Evolutionary conservation across 23 red algal species (phyloP).

Genomic region (Pyropia haitanensis): DNA sequence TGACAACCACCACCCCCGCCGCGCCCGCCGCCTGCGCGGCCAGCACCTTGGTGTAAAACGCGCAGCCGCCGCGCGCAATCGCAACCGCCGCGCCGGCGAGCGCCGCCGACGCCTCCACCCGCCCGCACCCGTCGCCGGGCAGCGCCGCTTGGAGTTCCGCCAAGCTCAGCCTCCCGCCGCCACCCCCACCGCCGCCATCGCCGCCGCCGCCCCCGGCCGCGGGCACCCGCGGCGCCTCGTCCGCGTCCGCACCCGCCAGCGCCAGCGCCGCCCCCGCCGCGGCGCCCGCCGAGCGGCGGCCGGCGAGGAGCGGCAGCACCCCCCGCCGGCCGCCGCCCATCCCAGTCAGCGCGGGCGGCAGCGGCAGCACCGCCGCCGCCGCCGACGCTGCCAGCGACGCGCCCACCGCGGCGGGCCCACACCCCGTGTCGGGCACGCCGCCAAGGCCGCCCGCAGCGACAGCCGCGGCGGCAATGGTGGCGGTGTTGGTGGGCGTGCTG

Average conservation of each 20-base stretch:
- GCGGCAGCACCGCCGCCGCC: slow-evolving; percentile 6
- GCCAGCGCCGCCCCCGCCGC: neutral
- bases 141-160: slow-evolving; percentile 1
- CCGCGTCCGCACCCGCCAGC: slow-evolving; percentile 3
- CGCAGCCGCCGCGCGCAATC: slow-evolving; percentile 58
- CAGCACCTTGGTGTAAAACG: slow-evolving; percentile 61
- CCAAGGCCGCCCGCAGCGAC: too few relatives aligned
- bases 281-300: slow-evolving; percentile 4
- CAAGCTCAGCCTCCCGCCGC: neutral
- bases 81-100: slow-evolving; percentile 19
- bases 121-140: slow-evolving; percentile 28
- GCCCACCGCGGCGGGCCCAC: neutral
- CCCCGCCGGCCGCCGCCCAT: slow-evolving; percentile 4
- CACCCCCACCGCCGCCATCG: neutral
- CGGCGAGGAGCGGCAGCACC: slow-evolving; percentile 8
- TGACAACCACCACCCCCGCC: slow-evolving; percentile 69
- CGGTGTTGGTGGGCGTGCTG: too few relatives aligned
- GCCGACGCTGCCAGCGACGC: neutral
- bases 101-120: slow-evolving; percentile 25
- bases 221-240: slow-evolving; percentile 1
- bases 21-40: slow-evolving; percentile 69
- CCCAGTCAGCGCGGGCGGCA: neutral
- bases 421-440: too few relatives aligned
- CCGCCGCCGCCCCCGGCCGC: neutral
- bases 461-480: too few relatives aligned